Evolutionary conservation across 2,329 filamentous ascomycete genomes (phyloP).

Genomic region (Fusarium xyrophilum): DNA sequence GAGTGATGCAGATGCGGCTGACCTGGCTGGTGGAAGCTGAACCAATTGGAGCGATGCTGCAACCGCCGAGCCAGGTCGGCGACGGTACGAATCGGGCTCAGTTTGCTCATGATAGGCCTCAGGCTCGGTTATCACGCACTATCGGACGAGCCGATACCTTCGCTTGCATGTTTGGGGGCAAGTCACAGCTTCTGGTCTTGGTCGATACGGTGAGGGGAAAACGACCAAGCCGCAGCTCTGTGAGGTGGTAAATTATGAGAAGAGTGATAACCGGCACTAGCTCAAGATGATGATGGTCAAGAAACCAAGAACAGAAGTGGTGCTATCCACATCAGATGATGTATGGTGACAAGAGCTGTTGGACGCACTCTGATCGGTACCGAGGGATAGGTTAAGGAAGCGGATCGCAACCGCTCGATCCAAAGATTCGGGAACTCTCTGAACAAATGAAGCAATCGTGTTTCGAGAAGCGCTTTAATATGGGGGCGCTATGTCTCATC

Average conservation of each 20-base stretch:
- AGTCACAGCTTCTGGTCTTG: conserved; percentile 18
- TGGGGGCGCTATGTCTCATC: conserved; percentile 17
- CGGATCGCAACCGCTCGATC: conserved; percentile 12
- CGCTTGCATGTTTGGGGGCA: conserved; percentile 28
- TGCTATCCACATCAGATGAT: conserved; percentile 10
- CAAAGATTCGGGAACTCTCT: background rate
- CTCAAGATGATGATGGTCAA: conserved; percentile 3
- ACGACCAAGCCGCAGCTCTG: conserved; percentile 8
- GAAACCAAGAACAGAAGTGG: background rate
- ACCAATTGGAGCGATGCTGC: conserved; percentile 25
- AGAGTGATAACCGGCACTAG: conserved; percentile 15
- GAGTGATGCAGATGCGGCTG: conserved; percentile 18
- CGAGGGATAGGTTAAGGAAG: conserved; percentile 9
- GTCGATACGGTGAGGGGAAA: conserved; percentile 19
- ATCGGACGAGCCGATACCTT: conserved; percentile 34
- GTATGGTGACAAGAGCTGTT: conserved; percentile 1
- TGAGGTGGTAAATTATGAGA: conserved; percentile 16
- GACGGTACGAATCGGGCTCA: conserved; percentile 1
- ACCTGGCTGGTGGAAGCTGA: background rate
- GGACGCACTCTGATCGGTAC: conserved; percentile 5
- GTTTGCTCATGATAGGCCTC: conserved; percentile 25
- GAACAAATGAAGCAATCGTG: conserved; percentile 8
- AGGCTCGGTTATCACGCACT: conserved; percentile 27
- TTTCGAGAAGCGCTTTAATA: conserved; percentile 31
- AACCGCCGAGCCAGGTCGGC: conserved; percentile 15